Base-by-base conservation (phyloP, 1,139 yeast genomes). In the Yarrowia galli region DNA sequence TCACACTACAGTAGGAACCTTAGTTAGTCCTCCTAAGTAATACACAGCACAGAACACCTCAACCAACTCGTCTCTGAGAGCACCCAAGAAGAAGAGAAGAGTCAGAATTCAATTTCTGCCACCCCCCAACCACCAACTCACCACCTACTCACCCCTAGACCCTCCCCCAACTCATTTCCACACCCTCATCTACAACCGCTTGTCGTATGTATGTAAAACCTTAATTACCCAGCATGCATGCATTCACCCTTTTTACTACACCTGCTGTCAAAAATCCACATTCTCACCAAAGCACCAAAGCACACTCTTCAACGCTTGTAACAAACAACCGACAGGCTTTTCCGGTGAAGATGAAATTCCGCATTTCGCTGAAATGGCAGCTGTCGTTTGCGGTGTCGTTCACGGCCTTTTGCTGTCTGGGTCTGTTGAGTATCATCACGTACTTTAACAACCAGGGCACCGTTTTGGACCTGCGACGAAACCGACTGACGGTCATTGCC, bases 401-500 rank as follows among this genome's bases (percentile, higher is more conserved):
- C 56, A 36, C 67, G 32, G 66, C 54, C 18, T 67, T 53, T 16
- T 43, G 42, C 38, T 69, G 51, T 38, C 38, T 56, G 13, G 53
- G 63, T 9, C 25, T 54, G 53, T 38, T 54, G 40, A 56, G 56
- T 32, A 63, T 61, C 54, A 61, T 61, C 56, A 61, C 66, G 23
- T 68, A 84, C 87, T 7, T 91, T 56, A 72, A 90, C 77, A 91
- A 89, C 75, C 85, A 92, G 20, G 77, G 81, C 18, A 88, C 88
- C 70, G 85, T 89, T 70, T 83, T 87, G 67, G 79, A 83, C 67
- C 79, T 91, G 67, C 82, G 96, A 72, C 84, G 87, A 2, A 92
- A 90, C 69, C 83, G 95, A 70, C 79, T 92, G 40, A 87, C 85
- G 73, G 90, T 91, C 54, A 90, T 91, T 25, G 89, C 97, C 7